A percentile compares a stretch with the other conserved stretches of the same genome.
Conservation (phyloP, 2,329 filamentous ascomycete species). For the Diaporthe eres region DNA sequence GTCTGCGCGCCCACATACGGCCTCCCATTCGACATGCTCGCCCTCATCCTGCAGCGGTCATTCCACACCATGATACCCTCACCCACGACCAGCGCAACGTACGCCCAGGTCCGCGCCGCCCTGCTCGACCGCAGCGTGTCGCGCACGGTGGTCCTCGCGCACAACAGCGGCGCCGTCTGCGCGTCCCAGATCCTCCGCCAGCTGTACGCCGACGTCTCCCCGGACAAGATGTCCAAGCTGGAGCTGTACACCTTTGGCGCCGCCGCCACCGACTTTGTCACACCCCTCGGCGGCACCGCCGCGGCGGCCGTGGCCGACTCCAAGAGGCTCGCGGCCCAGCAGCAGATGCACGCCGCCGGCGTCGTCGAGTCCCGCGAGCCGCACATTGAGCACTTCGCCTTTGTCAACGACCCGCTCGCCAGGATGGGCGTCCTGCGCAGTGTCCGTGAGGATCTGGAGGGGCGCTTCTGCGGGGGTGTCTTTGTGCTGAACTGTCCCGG, state of each 20-base stretch:
- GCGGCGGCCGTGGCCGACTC: slow-evolving; percentile 33
- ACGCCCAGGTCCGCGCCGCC: slow-evolving; percentile 53
- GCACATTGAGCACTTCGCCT: slow-evolving; percentile 56
- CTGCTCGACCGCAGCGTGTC: slow-evolving; percentile 51
- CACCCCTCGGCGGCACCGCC: slow-evolving; percentile 50
- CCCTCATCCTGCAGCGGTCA: slow-evolving; percentile 51
- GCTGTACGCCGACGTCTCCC: slow-evolving; percentile 55
- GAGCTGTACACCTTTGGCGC: slow-evolving; percentile 62
- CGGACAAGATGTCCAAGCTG: slow-evolving; percentile 54
- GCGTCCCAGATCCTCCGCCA: slow-evolving; percentile 53
- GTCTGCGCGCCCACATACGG: slow-evolving; percentile 66
- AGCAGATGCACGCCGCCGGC: slow-evolving; percentile 42
- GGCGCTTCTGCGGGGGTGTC: slow-evolving; percentile 56
- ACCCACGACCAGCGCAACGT: slow-evolving; percentile 50
- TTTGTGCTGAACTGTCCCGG: slow-evolving; percentile 51
- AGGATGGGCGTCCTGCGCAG: slow-evolving; percentile 55
- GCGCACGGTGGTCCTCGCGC: slow-evolving; percentile 56
- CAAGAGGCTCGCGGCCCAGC: slow-evolving; percentile 31
- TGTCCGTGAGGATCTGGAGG: slow-evolving; percentile 53
- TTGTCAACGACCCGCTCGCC: slow-evolving; percentile 55
- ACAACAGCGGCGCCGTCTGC: slow-evolving; percentile 56
- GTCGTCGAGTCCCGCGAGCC: slow-evolving; percentile 43
- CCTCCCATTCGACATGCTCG: slow-evolving; percentile 65
- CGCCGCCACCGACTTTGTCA: slow-evolving; percentile 54
- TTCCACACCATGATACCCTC: slow-evolving; percentile 48